Evolutionary conservation across 129 eudicot species (phyloP).

Genomic region (Pseudognaphalium luteoalbum): DNA sequence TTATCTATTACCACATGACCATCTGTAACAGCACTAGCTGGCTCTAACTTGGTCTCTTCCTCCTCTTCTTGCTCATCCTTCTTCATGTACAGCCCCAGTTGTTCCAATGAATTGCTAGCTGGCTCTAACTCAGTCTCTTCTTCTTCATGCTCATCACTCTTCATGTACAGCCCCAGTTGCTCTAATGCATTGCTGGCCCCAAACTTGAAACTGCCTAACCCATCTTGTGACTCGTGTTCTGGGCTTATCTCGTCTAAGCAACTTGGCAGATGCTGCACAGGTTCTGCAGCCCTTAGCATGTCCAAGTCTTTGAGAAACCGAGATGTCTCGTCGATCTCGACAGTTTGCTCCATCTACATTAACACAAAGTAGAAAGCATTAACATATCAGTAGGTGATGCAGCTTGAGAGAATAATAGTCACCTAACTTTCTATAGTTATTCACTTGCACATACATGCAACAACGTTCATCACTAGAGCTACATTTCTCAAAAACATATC

Average conservation of each 20-base stretch:
- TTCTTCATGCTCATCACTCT: conserved; percentile 78
- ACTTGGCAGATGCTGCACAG: conserved; percentile 50
- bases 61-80: conserved; percentile 82
- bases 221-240: conserved; percentile 52
- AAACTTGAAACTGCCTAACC: conserved; percentile 71
- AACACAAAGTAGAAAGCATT: background rate
- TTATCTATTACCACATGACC: conserved; percentile 9
- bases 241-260: conserved; percentile 63
- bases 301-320: conserved; percentile 81
- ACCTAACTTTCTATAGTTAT: too few species aligned
- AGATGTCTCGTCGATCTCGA: conserved; percentile 74
- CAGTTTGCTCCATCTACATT: conserved; percentile 74
- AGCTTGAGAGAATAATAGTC: background rate
- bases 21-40: background rate
- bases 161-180: conserved; percentile 84
- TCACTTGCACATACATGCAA: background rate
- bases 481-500: background rate
- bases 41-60: conserved; percentile 50
- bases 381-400: background rate
- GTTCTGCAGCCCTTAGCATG: conserved; percentile 58
- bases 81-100: conserved; percentile 82
- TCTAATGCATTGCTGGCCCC: conserved; percentile 80
- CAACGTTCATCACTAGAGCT: background rate
- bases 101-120: conserved; percentile 77
- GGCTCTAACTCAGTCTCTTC: conserved; percentile 54